Evolutionary conservation across 768 basidiomycete species (phyloP), one percentile per base, ranked within the genome.

Genomic region (Boletus subparvulus): DNA sequence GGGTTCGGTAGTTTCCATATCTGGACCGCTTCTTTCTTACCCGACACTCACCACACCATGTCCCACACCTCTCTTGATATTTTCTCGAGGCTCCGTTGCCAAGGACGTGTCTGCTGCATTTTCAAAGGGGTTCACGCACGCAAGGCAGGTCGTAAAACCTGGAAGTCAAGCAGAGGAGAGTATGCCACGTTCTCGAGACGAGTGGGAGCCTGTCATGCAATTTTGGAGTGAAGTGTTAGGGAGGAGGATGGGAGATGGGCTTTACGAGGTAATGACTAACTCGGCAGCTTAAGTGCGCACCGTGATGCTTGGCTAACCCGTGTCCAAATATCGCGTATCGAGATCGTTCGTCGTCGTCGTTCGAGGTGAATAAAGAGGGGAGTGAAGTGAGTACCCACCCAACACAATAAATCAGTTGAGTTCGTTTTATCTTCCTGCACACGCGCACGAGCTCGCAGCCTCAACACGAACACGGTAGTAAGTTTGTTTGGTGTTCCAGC

Each of bases 141-240:
- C 85, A 3, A 69, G 64, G 35, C 86, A 90, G 60, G 77, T 82
- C 9, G 77, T 75, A 54, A 75, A 81, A 52, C 65, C 55, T 5
- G 76, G 74, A 1, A 17, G 16, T 47, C 58, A 49, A 37, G 59
- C 52, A 30, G 67, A 69, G 6, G 74, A 76, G 62, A 88, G 85
- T 16, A 96, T 96, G 92, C 91, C 89, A 10, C 73, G 80, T 4
- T 86, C 85, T 30, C 81, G 75, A 62, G 83, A 84, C 12, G 91
- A 94, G 64, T 94, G 91, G 92, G 81, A 84, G 64, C 84, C 85
- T 1, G 80, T 94, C 45, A 94, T 96, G 90, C 75, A 79, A 55
- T 93, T 94, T 71, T 95, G 92, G 92, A 88, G 91, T 62, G 82
- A 85, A 65, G 71, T 73, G 40, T 73, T 94, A 17, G 75, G 73